Base-by-base conservation (phyloP, 2,329 filamentous ascomycete genomes). In the Pseudogymnoascus verrucosus region DNA sequence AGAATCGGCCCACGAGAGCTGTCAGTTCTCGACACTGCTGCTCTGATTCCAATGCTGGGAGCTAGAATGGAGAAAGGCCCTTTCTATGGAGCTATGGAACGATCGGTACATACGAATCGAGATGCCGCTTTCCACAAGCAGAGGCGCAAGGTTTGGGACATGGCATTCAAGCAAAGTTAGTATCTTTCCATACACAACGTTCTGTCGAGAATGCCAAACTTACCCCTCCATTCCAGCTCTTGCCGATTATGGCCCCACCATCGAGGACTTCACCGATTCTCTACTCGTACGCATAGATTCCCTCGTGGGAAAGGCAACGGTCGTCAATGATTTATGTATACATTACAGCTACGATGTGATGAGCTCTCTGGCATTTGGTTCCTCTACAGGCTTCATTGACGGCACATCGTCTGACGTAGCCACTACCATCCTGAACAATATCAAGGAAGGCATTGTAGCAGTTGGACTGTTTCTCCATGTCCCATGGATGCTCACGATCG, bases 281-380 rank as follows among this genome's bases (percentile, higher is more conserved):
- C 63, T 71, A 12, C 36, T 69, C 5, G 23, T 63, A 1, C 64
- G 67, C 19, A 23, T 71, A 4, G 40, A 34, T 34, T 44, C 62
- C 3, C 64, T 61, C 21, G 14, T 60, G 3, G 70, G 69, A 2
- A 67, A 67, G 34, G 26, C 68, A 5, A 19, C 70, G 4, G 65
- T 70, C 61, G 68, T 62, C 1, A 65, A 63, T 51, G 19, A 62
- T 14, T 70, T 68, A 68, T 69, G 70, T 47, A 67, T 69, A 21
- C 68, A 64, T 39, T 70, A 66, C 51, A 47, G 63, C 5, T 72
- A 71, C 60, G 71, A 72, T 61, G 65, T 71, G 5, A 71, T 71
- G 66, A 69, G 69, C n/a, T 69, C 71, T 16, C 63, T 72, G 28
- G 69, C 66, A 1, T 71, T 71, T 60, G 68, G 69, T 10, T 28